Conservation (phyloP, 805 yeast genomes). For the Cyberlindnera meyerae region DNA sequence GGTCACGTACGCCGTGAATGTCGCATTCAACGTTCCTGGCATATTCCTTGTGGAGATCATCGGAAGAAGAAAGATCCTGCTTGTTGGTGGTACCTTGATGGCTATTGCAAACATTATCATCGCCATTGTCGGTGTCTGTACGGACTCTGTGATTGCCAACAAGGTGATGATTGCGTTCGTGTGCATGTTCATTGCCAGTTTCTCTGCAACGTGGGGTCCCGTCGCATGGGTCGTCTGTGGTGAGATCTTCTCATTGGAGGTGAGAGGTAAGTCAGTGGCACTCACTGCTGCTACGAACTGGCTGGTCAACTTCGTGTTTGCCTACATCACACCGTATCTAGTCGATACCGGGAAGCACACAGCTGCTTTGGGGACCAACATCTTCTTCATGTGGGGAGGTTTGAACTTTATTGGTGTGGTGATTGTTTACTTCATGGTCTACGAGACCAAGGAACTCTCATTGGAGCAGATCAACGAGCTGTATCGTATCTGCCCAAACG, state of each 20-base stretch:
- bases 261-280: slow-evolving; percentile 74
- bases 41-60: slow-evolving; percentile 69
- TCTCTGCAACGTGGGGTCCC: slow-evolving; percentile 84
- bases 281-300: slow-evolving; percentile 75
- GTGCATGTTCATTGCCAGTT: slow-evolving; percentile 68
- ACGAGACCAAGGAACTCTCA: slow-evolving; percentile 75
- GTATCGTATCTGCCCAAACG: slow-evolving; percentile 54
- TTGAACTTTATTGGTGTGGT: slow-evolving; percentile 54
- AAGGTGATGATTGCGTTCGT: slow-evolving; percentile 59
- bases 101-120: slow-evolving; percentile 59
- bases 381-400: slow-evolving; percentile 80
- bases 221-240: slow-evolving; percentile 68
- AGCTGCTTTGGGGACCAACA: slow-evolving; percentile 63
- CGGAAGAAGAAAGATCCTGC: slow-evolving; percentile 69
- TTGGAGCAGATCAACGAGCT: slow-evolving; percentile 79
- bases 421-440: slow-evolving; percentile 61
- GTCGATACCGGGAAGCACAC: slow-evolving; percentile 66
- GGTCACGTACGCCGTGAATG: slow-evolving; percentile 80
- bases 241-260: slow-evolving; percentile 63
- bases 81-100: slow-evolving; percentile 79
- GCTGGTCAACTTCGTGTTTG: slow-evolving; percentile 73
- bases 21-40: slow-evolving; percentile 78
- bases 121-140: slow-evolving; percentile 55
- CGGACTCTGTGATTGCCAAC: slow-evolving; percentile 42
- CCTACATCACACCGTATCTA: slow-evolving; percentile 69